Conservation (phyloP, 2,329 filamentous ascomycete genomes). For the Trichoderma pleuroti region DNA sequence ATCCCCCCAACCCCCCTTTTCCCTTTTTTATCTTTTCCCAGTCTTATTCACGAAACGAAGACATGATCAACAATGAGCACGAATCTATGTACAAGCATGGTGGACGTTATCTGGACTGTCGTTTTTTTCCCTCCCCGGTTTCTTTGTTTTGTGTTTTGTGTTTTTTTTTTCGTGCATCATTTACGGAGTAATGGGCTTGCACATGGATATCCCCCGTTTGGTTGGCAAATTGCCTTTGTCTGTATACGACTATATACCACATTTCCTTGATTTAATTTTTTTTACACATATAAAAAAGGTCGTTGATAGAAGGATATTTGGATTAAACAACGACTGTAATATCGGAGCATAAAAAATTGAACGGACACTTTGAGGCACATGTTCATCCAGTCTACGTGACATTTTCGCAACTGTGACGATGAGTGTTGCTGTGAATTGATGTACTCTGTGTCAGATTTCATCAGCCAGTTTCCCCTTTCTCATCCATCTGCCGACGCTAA, state of each 20-base stretch:
- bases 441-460: not conserved
- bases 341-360: not conserved
- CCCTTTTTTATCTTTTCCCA: not conserved
- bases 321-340: not conserved
- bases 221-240: not conserved
- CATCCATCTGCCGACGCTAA: not conserved
- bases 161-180: not conserved
- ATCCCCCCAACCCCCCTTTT: not conserved
- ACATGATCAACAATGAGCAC: slow-evolving; percentile 13
- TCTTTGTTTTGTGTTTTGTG: not conserved
- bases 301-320: not conserved
- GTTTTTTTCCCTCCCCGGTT: not conserved
- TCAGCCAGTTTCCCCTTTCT: not conserved
- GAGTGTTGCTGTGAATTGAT: not conserved
- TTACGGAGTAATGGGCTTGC: not conserved
- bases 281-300: not conserved
- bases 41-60: slow-evolving; percentile 4
- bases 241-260: slow-evolving; percentile 7
- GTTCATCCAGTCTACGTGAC: not conserved
- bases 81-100: slow-evolving; percentile 16
- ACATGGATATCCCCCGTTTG: slow-evolving; percentile 7
- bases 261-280: not conserved
- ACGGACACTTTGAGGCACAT: not conserved
- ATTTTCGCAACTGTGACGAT: not conserved
- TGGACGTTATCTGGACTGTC: slow-evolving; percentile 11